These are phyloP conservation scores for Xylariaceae sp. DNA, from an alignment of 2,329 filamentous ascomycete species.

Conservation along the genomic window DNA sequence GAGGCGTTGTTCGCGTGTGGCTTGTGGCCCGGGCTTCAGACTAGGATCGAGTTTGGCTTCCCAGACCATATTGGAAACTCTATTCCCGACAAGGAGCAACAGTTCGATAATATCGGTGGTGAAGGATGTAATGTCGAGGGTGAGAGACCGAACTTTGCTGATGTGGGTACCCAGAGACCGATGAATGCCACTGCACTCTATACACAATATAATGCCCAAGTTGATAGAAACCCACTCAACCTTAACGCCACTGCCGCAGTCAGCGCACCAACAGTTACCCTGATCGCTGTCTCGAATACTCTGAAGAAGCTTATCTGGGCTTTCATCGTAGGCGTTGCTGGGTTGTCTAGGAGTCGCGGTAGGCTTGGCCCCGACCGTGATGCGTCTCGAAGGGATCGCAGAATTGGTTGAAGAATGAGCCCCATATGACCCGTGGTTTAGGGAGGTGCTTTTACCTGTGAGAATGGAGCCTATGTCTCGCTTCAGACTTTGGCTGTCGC, in stretches of 20 bases:
- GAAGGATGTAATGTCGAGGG: slow-evolving; percentile 92
- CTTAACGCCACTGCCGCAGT: slow-evolving; percentile 86
- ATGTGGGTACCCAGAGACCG: slow-evolving; percentile 95
- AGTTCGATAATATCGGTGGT: slow-evolving; percentile 96
- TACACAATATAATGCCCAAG: slow-evolving; percentile 90
- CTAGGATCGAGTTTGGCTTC: slow-evolving; percentile 76
- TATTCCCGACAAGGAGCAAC: slow-evolving; percentile 84
- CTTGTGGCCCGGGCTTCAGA: slow-evolving; percentile 69
- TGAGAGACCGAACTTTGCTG: slow-evolving; percentile 92
- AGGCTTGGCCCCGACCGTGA: slow-evolving; percentile 86
- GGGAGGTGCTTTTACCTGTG: slow-evolving; percentile 82
- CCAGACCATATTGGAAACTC: slow-evolving; percentile 95
- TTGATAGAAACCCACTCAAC: slow-evolving; percentile 99
- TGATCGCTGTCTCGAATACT: slow-evolving; percentile 85
- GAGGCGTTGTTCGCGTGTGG: slow-evolving; percentile 85
- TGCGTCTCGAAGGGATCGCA: slow-evolving; percentile 70
- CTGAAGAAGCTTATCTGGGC: slow-evolving; percentile 80
- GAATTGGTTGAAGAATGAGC: slow-evolving; percentile 45
- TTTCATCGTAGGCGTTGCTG: slow-evolving; percentile 73
- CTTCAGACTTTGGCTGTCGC: slow-evolving; percentile 57
- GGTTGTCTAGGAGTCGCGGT: slow-evolving; percentile 61
- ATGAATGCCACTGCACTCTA: slow-evolving; percentile 97
- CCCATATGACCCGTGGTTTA: slow-evolving; percentile 49
- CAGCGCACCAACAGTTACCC: slow-evolving; percentile 89
- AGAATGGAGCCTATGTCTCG: slow-evolving; percentile 90